phyloP scores from a whole-genome alignment of 768 basidiomycete species.

The Crucibulum laeve region DNA sequence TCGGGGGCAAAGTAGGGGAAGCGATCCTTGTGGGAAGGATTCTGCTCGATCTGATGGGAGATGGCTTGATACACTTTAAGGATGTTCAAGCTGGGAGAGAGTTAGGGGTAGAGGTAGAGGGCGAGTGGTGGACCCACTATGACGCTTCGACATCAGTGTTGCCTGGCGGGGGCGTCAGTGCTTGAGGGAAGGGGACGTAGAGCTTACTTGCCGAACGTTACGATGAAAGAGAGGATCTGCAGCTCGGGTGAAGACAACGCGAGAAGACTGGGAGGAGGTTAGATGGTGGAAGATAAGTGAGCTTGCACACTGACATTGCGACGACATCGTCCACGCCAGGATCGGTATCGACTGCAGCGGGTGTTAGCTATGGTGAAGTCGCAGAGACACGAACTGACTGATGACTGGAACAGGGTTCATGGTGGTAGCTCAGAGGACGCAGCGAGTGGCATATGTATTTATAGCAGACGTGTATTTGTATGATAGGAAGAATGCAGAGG shows the following conservation, averaged over 20 bases:
- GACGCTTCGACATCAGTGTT: slow-evolving; percentile 65
- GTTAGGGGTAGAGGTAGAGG: not conserved
- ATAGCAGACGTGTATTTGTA: too few relatives aligned
- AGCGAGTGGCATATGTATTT: not conserved
- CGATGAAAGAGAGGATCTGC: slow-evolving; percentile 69
- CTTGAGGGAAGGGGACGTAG: not conserved
- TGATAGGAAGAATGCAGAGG: too few relatives aligned
- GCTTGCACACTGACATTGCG: slow-evolving; percentile 53
- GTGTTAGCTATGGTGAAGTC: not conserved
- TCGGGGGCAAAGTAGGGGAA: slow-evolving; percentile 59
- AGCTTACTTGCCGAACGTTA: slow-evolving; percentile 64
- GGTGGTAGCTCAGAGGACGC: too few relatives aligned
- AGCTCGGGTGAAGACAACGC: slow-evolving; percentile 83
- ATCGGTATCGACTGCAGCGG: slow-evolving; percentile 69
- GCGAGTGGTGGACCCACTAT: slow-evolving; percentile 38
- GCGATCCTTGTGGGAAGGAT: slow-evolving; percentile 48
- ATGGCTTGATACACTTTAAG: slow-evolving; percentile 73
- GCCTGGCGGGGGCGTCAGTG: slow-evolving; percentile 33
- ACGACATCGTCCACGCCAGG: slow-evolving; percentile 82
- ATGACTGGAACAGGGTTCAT: slow-evolving; percentile 51
- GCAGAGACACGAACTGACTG: slow-evolving; percentile 38
- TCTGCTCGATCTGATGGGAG: slow-evolving; percentile 46
- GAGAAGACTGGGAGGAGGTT: slow-evolving; percentile 47
- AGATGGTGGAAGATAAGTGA: not conserved
- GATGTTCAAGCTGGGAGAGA: slow-evolving; percentile 56